Percentiles rank a stretch among this genome's conserved stretches.
These are phyloP conservation scores for Lichenothelia convexa DNA, from an alignment of 495 filamentous ascomycete species.

Conservation along the genomic window DNA sequence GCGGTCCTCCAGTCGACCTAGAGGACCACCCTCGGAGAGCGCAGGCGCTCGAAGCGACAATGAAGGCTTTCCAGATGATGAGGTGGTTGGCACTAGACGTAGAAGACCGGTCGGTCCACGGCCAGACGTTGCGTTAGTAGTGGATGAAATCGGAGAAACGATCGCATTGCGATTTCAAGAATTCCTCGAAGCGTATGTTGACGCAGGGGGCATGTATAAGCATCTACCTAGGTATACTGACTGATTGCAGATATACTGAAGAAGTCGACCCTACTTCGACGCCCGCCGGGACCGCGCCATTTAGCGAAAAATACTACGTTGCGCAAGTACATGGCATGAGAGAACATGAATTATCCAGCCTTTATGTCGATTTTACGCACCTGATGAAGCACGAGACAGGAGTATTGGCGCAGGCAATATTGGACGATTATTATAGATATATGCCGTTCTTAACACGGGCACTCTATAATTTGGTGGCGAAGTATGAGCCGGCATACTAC, in stretches of 20 bases:
- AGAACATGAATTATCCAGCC: slow-evolving; percentile 73
- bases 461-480: slow-evolving; percentile 81
- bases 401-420: slow-evolving; percentile 63
- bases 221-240: too few relatives aligned
- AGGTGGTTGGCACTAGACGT: slow-evolving; percentile 39
- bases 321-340: slow-evolving; percentile 84
- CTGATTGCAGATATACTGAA: slow-evolving; percentile 44
- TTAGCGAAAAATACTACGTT: slow-evolving; percentile 88
- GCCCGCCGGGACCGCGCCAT: slow-evolving; percentile 52
- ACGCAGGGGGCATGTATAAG: too few relatives aligned
- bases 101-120: slow-evolving; percentile 40
- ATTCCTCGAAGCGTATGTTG: slow-evolving; percentile 69
- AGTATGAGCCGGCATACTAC: slow-evolving; percentile 89
- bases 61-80: slow-evolving; percentile 48
- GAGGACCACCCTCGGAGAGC: slow-evolving; percentile 49
- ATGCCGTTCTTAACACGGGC: slow-evolving; percentile 79
- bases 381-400: slow-evolving; percentile 47
- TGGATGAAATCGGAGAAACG: slow-evolving; percentile 70
- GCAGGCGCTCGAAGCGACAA: slow-evolving; percentile 42
- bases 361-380: slow-evolving; percentile 94
- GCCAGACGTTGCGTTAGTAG: slow-evolving; percentile 59
- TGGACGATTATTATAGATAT: slow-evolving; percentile 85
- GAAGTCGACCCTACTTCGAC: slow-evolving; percentile 54
- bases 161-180: slow-evolving; percentile 72
- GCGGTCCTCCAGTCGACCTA: slow-evolving; percentile 37